Percentiles rank a stretch among this genome's conserved stretches.
Evolutionary conservation across 148 eudicot genomes (phyloP).

Genomic region (Arbutus unedo): DNA sequence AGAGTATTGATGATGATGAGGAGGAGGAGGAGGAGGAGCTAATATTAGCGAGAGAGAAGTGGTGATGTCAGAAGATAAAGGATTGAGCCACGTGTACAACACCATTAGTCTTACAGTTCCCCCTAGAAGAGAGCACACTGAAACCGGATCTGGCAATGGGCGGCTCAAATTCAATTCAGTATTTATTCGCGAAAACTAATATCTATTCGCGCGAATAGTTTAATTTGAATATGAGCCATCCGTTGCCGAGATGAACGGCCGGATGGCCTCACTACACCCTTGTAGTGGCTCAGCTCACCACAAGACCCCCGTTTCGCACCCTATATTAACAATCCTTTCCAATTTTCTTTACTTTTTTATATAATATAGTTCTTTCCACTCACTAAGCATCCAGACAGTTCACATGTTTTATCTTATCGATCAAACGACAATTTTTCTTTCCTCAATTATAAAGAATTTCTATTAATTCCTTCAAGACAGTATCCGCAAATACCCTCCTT

Average conservation of each 20-base stretch:
- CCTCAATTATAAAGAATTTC: background rate
- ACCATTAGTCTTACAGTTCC: background rate
- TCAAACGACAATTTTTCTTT: background rate
- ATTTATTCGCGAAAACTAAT: too few species aligned
- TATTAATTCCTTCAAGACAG: background rate
- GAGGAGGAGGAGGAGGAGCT: background rate
- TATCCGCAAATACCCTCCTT: background rate
- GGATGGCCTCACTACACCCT: too few species aligned
- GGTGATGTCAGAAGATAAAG: background rate
- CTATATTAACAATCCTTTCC: background rate
- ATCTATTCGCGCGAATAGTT: too few species aligned
- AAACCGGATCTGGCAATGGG: too few species aligned
- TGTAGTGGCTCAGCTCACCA: too few species aligned
- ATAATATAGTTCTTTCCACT: background rate
- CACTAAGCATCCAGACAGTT: background rate
- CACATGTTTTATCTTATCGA: background rate
- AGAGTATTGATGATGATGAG: too few species aligned
- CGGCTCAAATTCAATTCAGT: too few species aligned
- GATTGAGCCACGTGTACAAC: background rate
- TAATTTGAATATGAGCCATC: too few species aligned
- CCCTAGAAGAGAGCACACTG: too few species aligned
- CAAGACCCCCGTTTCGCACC: background rate
- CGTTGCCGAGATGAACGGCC: too few species aligned
- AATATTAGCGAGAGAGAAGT: background rate
- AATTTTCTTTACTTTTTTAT: too few species aligned